A percentile compares a stretch with the other conserved stretches of the same genome.
These are phyloP conservation scores for Nephelium lappaceum DNA, from an alignment of 345 rosid genomes.

Conservation along the genomic window DNA sequence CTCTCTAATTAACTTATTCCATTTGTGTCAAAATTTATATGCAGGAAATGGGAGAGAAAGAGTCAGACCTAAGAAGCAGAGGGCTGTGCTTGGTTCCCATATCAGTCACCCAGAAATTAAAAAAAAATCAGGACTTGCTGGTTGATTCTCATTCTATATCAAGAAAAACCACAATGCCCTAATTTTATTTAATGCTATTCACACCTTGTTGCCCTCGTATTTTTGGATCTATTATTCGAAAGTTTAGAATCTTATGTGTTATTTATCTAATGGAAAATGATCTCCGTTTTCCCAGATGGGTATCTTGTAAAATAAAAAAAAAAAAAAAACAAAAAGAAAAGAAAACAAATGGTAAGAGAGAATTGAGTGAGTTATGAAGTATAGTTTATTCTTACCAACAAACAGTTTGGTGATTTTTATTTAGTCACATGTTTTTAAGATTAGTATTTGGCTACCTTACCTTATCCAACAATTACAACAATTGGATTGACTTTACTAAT, in stretches of 20 bases:
- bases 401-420: no score
- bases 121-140: constrained; percentile 17
- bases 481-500: no score
- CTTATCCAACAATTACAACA: no score
- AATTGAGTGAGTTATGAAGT: no score
- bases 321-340: no score
- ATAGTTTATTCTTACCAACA: no score
- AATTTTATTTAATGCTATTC: neutral
- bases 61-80: constrained; percentile 41
- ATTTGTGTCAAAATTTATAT: neutral
- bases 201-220: neutral
- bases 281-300: neutral
- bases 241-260: neutral
- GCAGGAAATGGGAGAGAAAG: constrained; percentile 34
- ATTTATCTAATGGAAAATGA: neutral
- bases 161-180: neutral
- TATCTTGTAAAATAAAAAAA: no score
- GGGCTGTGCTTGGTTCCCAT: constrained; percentile 65
- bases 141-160: neutral
- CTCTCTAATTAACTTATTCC: neutral
- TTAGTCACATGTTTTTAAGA: no score
- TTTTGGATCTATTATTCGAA: neutral
- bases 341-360: no score
- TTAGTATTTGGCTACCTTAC: no score
- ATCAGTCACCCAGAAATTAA: constrained; percentile 32